Percentiles rank a stretch among this genome's conserved stretches.
phyloP scores from a whole-genome alignment of 2,329 filamentous ascomycete species.

The Kalmusia sp. region DNA sequence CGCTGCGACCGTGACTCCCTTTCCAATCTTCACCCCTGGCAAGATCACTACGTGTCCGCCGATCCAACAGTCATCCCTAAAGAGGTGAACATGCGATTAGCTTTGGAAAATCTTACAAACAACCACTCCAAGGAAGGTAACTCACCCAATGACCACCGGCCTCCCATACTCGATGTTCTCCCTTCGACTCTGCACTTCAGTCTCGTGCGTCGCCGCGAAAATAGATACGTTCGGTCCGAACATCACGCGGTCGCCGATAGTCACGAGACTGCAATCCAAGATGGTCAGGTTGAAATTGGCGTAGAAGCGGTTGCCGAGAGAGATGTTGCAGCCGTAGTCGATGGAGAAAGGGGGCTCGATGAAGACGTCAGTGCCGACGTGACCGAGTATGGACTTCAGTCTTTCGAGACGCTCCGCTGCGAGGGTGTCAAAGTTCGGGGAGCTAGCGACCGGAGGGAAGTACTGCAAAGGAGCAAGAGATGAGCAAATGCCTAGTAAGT shows the following conservation, averaged over 20 bases:
- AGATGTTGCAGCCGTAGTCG: slow-evolving; percentile 72
- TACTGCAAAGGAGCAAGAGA: too few species aligned
- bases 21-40: slow-evolving; percentile 52
- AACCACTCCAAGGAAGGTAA: not conserved
- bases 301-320: slow-evolving; percentile 68
- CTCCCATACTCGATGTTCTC: slow-evolving; percentile 59
- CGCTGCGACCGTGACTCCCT: slow-evolving; percentile 51
- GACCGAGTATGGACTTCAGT: slow-evolving; percentile 40
- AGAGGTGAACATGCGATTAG: not conserved
- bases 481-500: too few species aligned
- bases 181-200: slow-evolving; percentile 55
- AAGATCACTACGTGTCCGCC: slow-evolving; percentile 38
- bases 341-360: slow-evolving; percentile 69
- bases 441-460: slow-evolving; percentile 29
- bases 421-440: slow-evolving; percentile 33
- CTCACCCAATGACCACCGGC: slow-evolving; percentile 41
- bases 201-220: slow-evolving; percentile 61
- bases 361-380: slow-evolving; percentile 46
- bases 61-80: slow-evolving; percentile 18
- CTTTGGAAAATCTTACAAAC: not conserved
- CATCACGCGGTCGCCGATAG: slow-evolving; percentile 60
- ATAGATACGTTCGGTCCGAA: slow-evolving; percentile 62
- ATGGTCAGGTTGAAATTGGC: slow-evolving; percentile 63
- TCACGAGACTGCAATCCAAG: slow-evolving; percentile 60
- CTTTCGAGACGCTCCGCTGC: slow-evolving; percentile 30